Base-by-base conservation (phyloP, 2,329 filamentous ascomycete species). In the Fusarium pseudoanthophilum region DNA sequence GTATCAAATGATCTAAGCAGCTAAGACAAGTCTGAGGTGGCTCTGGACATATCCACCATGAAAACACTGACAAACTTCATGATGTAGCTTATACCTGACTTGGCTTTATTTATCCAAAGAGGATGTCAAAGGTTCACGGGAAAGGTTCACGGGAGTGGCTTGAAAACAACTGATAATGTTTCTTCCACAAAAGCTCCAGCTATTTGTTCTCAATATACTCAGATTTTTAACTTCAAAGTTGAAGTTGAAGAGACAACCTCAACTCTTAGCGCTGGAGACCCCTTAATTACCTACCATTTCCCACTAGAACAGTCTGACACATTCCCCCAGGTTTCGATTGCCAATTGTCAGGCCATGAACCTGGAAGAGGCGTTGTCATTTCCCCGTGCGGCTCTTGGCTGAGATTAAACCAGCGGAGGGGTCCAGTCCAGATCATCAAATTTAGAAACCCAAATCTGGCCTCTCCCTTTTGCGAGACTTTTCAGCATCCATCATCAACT, bases 241-340 rank as follows among this genome's bases (percentile, higher is more conserved):
- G 30, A 32, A 32, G 30, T 26, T 18, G n/a, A 42, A 34, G 30
- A 30, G n/a, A 57, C 28, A 39, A 60, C 34, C 16, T 62, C 34
- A 52, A 37, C 48, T 48, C 46, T 58, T 68, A 68, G 46, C 26
- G 51, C 39, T 46, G 13, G 36, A 49, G 43, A 66, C 66, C 67
- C 66, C 66, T 53, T 58, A 37, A 70, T 59, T 53, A 28, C 16
- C 11, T 53, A 24, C 21, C 21, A 20, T 67, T 37, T 68, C 62
- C 71, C 71, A 59, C 71, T 73, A 74, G 71, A 74, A 74, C 67
- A 55, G 59, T 61, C 71, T 72, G 71, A 67, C 71, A 60, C 60
- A 71, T 72, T 74, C 72, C 72, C 72, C 72, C 64, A 72, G 67
- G 57, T 74, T 74, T 74, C 64, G 24, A 74, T 72, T 74, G 64